Base-by-base conservation (phyloP, 345 rosid genomes). In the Eucalyptus decipiens region DNA sequence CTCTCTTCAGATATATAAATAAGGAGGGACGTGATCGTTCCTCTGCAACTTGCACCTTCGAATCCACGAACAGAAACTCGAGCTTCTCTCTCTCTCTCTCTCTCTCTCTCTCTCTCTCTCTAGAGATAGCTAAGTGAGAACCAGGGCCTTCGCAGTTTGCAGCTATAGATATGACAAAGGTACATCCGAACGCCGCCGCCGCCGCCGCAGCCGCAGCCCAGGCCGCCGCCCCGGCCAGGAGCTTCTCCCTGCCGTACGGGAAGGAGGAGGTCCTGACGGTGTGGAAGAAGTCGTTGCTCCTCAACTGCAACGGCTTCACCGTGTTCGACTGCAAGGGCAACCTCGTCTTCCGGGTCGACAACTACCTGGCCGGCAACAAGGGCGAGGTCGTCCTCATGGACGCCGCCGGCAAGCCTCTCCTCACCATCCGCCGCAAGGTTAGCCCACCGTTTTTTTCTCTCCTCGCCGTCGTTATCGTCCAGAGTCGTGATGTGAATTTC, bases 341-440 rank as follows among this genome's bases (percentile, higher is more conserved):
- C 88, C 95, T 98, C 34, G 94, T 94, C 26, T 98, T 92, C 85
- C 92, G 99, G 51, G 99, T 98, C 15, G 99, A 98, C 86, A 98
- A 98, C 42, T 98, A 98, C 92, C 95, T 94, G 91, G 90, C 95
- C 24, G 91, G 89, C 40, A 62, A 89, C 52, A 94, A 90, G 16
- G 95, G 94, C 24, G 96, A 95, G 91, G 92, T 97, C 90, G 90
- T 98, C 86, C 99, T 98, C 91, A 98, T 98, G 99, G 99, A 95
- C 80, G 97, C 97, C 90, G 89, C 94, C 6, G 99, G 99, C 89
- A 89, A 92, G 60, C 96, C 99, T 48, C 99, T 98, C 89, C 97
- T 96, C 94, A 97, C 99, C 91, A 89, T 96, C 93, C 97, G 99
- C 67, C 99, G 98, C 89, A 98, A 95, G 99, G 99, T 97, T 11